Conservation (phyloP, 495 filamentous ascomycete species). For the Pseudoneurospora amorphoporcata region DNA sequence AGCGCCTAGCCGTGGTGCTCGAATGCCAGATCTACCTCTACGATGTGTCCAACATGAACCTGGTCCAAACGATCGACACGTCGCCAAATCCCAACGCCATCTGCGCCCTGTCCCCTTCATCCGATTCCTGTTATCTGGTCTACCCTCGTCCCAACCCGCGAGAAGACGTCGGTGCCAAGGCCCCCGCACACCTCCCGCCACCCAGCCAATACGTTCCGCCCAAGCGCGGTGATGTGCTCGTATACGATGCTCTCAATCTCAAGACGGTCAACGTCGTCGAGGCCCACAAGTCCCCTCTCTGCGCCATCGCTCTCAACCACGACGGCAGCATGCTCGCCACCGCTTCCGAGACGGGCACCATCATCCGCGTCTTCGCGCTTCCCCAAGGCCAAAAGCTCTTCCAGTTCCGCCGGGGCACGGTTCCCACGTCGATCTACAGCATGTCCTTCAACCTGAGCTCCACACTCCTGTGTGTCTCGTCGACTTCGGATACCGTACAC, state of each 20-base stretch:
- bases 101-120: constrained; percentile 83
- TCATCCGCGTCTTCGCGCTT: constrained; percentile 88
- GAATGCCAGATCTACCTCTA: constrained; percentile 96
- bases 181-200: constrained; percentile 79
- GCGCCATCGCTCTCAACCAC: constrained; percentile 78
- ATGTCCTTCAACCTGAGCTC: constrained; percentile 98
- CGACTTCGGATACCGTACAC: constrained; percentile 93
- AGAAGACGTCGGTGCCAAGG: constrained; percentile 42
- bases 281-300: constrained; percentile 87
- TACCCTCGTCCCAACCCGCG: constrained; percentile 83
- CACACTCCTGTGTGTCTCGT: constrained; percentile 88
- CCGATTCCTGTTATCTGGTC: constrained; percentile 89
- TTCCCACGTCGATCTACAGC: constrained; percentile 88
- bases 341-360: constrained; percentile 93
- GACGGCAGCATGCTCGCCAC: constrained; percentile 92
- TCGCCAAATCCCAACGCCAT: constrained; percentile 88
- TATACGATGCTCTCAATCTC: constrained; percentile 77
- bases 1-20: constrained; percentile 82
- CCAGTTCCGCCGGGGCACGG: constrained; percentile 89
- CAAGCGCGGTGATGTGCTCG: constrained; percentile 82
- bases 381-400: constrained; percentile 84
- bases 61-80: constrained; percentile 81
- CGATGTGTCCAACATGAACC: constrained; percentile 95
- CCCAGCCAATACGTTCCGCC: constrained; percentile 62
- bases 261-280: constrained; percentile 90